These are phyloP conservation scores for Coleophoma cylindrospora DNA, from an alignment of 2,329 filamentous ascomycete species.

Conservation along the genomic window DNA sequence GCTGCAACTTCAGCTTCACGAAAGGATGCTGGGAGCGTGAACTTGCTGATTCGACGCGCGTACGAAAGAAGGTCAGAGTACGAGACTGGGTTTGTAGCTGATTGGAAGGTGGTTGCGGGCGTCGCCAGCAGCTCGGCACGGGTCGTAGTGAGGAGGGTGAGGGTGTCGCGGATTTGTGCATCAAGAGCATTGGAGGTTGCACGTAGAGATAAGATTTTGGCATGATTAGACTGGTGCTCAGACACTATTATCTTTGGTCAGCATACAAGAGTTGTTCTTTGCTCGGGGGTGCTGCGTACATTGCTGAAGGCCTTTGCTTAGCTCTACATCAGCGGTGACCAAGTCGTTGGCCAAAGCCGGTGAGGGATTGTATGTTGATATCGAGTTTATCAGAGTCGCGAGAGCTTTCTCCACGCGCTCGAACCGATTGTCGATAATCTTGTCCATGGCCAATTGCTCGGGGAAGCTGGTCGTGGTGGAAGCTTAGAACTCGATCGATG, in stretches of 20 bases:
- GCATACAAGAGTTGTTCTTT: neutral
- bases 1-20: conserved; percentile 13
- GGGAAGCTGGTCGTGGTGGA: neutral
- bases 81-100: conserved; percentile 48
- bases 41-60: conserved; percentile 74
- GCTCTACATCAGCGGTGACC: conserved; percentile 62
- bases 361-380: conserved; percentile 77
- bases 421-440: conserved; percentile 55
- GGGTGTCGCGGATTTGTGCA: conserved; percentile 64
- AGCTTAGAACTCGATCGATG: neutral
- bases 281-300: conserved; percentile 35
- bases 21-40: conserved; percentile 55
- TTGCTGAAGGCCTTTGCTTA: conserved; percentile 61
- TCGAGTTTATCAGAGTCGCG: conserved; percentile 68
- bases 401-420: conserved; percentile 64
- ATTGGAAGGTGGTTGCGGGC: conserved; percentile 50
- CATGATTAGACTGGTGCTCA: conserved; percentile 69
- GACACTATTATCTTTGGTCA: conserved; percentile 46
- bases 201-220: conserved; percentile 64
- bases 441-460: conserved; percentile 45
- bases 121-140: conserved; percentile 68
- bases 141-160: conserved; percentile 64
- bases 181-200: conserved; percentile 62
- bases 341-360: conserved; percentile 63
- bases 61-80: conserved; percentile 73